Base-by-base conservation (phyloP, 2,329 filamentous ascomycete species). In the Ceratocystiopsis brevicomis region DNA sequence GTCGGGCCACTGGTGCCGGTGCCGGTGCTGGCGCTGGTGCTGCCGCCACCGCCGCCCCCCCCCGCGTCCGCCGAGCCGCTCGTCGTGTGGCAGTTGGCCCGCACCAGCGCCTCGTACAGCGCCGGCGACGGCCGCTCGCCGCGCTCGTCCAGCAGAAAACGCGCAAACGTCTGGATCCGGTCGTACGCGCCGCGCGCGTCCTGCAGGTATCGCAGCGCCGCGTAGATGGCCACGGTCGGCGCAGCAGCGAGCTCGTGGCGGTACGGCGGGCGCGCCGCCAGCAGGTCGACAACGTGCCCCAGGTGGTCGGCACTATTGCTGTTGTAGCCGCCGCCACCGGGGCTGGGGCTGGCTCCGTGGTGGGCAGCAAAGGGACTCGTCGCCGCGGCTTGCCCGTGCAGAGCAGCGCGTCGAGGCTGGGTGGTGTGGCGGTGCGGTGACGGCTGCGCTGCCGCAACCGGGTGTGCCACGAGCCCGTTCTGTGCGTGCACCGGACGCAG, bases 71-170 rank as follows among this genome's bases (percentile, higher is more conserved):
- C 76, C 6, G 80, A 85, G 10, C 86, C 87, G 42, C 69, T 56
- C 1, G 69, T 64, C 1, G 69, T 64, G 53, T 77, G 70, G 30
- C 72, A 66, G 59, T 92, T 86, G 39, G 78, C 74, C 46, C 77
- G 67, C 52, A 93, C 76, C 42, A 93, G 61, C 14, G 78, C 76
- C 51, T 83, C 76, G 58, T 90, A 95, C 41, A 85, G 61, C 43
- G 69, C 61, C 3, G 65, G 53, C 51, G 71, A 73, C 3, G 74
- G 73, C 41, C 58, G 55, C 52, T 78, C 69, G 2, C 62, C 57
- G 15, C 74, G 65, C n/a, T 66, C 60, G 37, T 58, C 59, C 13
- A 86, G 57, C 30, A 87, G 61, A 46, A 74, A 68, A 39, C 69
- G 65, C 14, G 79, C 69, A 9, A 80, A 49, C 1, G 57, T 56